phyloP scores from a whole-genome alignment of 257 asterid genomes.

The Gynochthodes officinalis region DNA sequence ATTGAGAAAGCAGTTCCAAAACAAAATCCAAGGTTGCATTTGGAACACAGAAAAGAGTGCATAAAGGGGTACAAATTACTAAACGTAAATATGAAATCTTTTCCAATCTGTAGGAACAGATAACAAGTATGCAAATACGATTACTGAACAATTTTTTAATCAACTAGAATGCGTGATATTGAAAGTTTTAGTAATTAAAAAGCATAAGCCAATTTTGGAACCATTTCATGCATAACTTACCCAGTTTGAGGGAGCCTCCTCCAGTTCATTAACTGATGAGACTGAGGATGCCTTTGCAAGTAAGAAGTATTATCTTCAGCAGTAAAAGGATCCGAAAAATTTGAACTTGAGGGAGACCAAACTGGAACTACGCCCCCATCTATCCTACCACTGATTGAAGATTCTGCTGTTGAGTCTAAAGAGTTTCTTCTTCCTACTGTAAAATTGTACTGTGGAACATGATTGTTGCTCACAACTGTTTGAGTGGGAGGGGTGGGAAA shows the following conservation, averaged over 20 bases:
- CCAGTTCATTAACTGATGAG: conserved; percentile 71
- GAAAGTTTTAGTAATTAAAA: background rate
- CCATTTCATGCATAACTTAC: conserved; percentile 30
- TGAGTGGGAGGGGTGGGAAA: conserved; percentile 21
- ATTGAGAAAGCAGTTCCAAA: background rate
- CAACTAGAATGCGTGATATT: background rate
- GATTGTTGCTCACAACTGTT: conserved; percentile 22
- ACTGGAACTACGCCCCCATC: conserved; percentile 82
- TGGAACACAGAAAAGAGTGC: background rate
- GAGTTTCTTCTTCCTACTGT: conserved; percentile 51
- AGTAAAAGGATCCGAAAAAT: conserved; percentile 53
- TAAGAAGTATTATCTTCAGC: conserved; percentile 64
- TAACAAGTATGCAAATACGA: background rate
- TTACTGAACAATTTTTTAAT: background rate
- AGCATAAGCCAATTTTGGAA: background rate
- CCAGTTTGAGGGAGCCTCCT: conserved; percentile 79
- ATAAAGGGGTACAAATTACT: background rate
- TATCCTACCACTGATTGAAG: conserved; percentile 53
- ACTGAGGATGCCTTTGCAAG: conserved; percentile 64
- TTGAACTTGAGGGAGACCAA: conserved; percentile 80
- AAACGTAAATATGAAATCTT: background rate
- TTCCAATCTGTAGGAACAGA: background rate
- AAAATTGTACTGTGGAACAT: conserved; percentile 25
- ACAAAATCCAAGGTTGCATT: background rate
- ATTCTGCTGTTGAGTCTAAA: conserved; percentile 89